These are phyloP conservation scores for Botrytis porri DNA, from an alignment of 2,329 filamentous ascomycete genomes.

Conservation along the genomic window DNA sequence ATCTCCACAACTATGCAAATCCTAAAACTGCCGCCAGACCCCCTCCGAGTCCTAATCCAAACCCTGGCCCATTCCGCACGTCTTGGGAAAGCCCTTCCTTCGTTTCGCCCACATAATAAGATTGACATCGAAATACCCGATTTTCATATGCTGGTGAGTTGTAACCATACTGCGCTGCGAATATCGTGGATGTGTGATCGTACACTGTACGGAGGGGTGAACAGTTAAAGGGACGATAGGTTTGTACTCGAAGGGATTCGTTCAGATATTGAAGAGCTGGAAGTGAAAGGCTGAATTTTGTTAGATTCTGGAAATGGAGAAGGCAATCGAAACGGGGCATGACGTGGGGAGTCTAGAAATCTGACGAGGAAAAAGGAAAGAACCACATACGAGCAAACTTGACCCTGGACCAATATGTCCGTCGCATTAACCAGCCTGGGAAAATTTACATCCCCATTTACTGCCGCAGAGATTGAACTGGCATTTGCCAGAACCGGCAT, in stretches of 20 bases:
- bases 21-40: not conserved
- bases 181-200: not conserved
- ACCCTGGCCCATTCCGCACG: not conserved
- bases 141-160: not conserved
- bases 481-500: not conserved
- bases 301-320: not conserved
- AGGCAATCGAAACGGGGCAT: too few species aligned
- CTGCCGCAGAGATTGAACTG: not conserved
- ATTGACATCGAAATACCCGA: not conserved
- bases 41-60: not conserved
- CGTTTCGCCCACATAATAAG: not conserved
- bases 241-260: not conserved
- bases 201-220: not conserved
- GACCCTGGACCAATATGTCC: not conserved
- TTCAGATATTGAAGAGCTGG: not conserved
- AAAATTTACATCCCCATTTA: not conserved
- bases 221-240: not conserved
- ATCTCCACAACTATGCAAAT: not conserved
- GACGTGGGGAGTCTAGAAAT: too few species aligned
- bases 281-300: not conserved
- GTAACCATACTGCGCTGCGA: not conserved
- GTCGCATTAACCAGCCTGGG: not conserved
- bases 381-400: not conserved
- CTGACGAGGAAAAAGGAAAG: not conserved
- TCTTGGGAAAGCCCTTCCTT: not conserved